Percentiles rank a stretch among this genome's conserved stretches.
Evolutionary conservation across 352 stramenopile species (phyloP).

Genomic region (Pseudoperonospora humuli): DNA sequence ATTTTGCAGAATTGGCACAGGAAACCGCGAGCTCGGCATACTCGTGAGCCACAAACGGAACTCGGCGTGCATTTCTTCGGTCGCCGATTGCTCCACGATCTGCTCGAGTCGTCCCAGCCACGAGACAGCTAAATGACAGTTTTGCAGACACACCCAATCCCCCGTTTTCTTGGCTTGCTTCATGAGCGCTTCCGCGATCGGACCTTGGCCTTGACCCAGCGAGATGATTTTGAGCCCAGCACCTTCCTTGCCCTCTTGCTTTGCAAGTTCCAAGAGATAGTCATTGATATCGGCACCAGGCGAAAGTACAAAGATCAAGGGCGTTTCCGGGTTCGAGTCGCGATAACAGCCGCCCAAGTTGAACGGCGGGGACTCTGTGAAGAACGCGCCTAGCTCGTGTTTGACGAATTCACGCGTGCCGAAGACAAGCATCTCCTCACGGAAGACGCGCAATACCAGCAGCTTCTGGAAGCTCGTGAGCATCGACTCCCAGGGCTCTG

Average conservation of each 20-base stretch:
- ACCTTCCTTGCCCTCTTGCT: conserved; percentile 85
- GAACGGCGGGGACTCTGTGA: conserved; percentile 89
- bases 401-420: conserved; percentile 81
- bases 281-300: conserved; percentile 91
- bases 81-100: conserved; percentile 71
- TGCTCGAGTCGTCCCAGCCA: conserved; percentile 87
- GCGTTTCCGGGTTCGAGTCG: conserved; percentile 88
- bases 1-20: conserved; percentile 91
- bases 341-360: conserved; percentile 87
- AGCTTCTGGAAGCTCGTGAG: conserved; percentile 87
- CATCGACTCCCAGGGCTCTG: conserved; percentile 55
- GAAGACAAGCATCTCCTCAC: conserved; percentile 88
- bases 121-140: conserved; percentile 90
- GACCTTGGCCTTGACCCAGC: conserved; percentile 90
- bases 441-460: conserved; percentile 84
- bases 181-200: conserved; percentile 88
- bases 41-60: conserved; percentile 93
- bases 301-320: conserved; percentile 91
- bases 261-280: conserved; percentile 88
- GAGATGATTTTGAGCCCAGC: conserved; percentile 89
- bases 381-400: conserved; percentile 67
- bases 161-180: conserved; percentile 84
- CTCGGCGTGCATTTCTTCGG: conserved; percentile 72
- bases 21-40: conserved; percentile 87
- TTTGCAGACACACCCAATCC: conserved; percentile 94